Percentiles rank a stretch among this genome's conserved stretches.
These are phyloP conservation scores for Cicer yamashitae DNA, from an alignment of 306 rosid species.

Conservation along the genomic window DNA sequence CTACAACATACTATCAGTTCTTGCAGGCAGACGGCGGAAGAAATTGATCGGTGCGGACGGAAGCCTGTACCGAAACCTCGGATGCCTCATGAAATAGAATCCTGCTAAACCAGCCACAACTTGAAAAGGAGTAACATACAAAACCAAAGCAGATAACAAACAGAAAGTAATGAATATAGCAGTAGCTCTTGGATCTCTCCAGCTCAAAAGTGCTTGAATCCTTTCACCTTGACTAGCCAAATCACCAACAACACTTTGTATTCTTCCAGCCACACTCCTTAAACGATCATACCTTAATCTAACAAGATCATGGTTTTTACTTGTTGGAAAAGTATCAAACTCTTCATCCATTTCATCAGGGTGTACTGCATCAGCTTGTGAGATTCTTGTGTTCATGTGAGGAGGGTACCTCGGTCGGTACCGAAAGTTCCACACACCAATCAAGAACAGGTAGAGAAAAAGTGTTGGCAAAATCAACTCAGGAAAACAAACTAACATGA, in stretches of 20 bases:
- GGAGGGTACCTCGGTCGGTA: conserved; percentile 57
- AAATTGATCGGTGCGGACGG: conserved; percentile 51
- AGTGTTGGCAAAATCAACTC: conserved; percentile 50
- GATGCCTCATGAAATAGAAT: conserved; percentile 51
- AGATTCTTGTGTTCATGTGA: conserved; percentile 56
- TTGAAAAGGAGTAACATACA: conserved; percentile 53
- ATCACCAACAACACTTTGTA: conserved; percentile 51
- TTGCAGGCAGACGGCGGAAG: conserved; percentile 51
- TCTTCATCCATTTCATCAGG: conserved; percentile 57
- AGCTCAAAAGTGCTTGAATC: conserved; percentile 55
- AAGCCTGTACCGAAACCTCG: conserved; percentile 47
- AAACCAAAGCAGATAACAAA: conserved; percentile 29
- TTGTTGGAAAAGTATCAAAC: conserved; percentile 55
- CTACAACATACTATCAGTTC: conserved; percentile 54
- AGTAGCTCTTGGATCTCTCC: conserved; percentile 62
- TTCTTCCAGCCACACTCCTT: conserved; percentile 43
- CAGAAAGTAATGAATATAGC: conserved; percentile 39
- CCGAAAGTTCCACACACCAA: conserved; percentile 52
- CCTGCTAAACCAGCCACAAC: conserved; percentile 47
- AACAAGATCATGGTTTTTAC: conserved; percentile 45
- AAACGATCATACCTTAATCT: conserved; percentile 55
- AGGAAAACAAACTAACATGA: conserved; percentile 56
- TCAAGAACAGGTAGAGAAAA: conserved; percentile 53
- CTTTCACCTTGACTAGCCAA: conserved; percentile 59
- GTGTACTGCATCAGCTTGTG: conserved; percentile 52